Evolutionary conservation across 805 yeast species (phyloP), one percentile per base, ranked within the genome.

Genomic region (Yarrowia porcina): DNA sequence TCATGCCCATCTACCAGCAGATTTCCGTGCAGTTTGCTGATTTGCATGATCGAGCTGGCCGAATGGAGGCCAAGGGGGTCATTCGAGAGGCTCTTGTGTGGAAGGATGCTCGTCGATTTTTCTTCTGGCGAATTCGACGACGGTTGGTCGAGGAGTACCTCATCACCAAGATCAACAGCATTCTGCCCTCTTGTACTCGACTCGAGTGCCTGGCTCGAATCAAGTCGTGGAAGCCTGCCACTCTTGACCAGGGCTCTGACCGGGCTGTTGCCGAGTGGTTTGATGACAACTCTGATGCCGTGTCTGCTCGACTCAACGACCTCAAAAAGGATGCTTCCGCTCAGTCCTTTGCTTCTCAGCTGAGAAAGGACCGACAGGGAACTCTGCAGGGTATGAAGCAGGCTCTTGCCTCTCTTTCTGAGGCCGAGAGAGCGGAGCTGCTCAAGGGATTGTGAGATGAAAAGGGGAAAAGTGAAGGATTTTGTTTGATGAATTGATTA

Each of bases 91-190:
- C 90, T 70, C 77, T 94, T 61, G 85, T 88, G 71, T 92, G 97
- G 97, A 75, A 76, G 49, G 82, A 91, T 57, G 83, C 97, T 30
- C 90, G 99, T 81, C 86, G 98, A 72, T 89, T 82, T 85, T 94
- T 94, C 86, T 94, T 90, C 94, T 94, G 99, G 99, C 87, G 99
- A 77, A 83, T 90, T 66, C 89, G 97, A 79, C 88, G 99, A 78
- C 90, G 97, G 76, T 80, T 94, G 76, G 87, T 89, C 73, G 99
- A 94, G 77, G 96, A 90, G 75, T 90, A 90, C 76, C 79, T 93
- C 73, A 79, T 90, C 74, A 85, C 83, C 75, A 83, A 88, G 72
- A 82, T 92, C 68, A 83, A 84, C 61, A 85, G 83, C 64, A 86
- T 84, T 64, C 74, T 88, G 63, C 79, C 84, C 59, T 74, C 77